Evolutionary conservation across 2,329 filamentous ascomycete species (phyloP), one percentile per base, ranked within the genome.

Genomic region (Paecilomyces sp.): DNA sequence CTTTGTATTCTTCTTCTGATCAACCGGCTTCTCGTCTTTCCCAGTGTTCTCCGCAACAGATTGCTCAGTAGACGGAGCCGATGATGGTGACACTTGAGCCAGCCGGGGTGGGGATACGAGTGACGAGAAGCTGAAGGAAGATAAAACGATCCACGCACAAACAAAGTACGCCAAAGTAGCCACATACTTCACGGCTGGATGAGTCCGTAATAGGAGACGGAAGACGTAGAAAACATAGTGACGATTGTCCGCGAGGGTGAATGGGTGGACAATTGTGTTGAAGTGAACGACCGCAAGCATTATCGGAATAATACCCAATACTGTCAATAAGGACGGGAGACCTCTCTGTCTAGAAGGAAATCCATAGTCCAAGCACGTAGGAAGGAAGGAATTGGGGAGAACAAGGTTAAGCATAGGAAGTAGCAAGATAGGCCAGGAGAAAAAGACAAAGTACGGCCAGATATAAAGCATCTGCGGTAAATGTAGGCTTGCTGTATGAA

Each of bases 201-300:
- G 84, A 5, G 82, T 82, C 2, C 89, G 83, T 41, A 97, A 87
- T 5, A 89, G 87, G 68, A 92, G 86, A 1, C 92, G 87, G 79
- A 99, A 99, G 61, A 96, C 80, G 77, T 99, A 99, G 75, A 99
- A 99, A 73, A 96, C 88, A 78, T 96, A 99, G 74, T 99, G 94
- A 2, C 94, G 83, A 74, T 99, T 99, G 74, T 99, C 94, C 34
- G 94, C 94, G 0, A 97, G 83, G 0, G 92, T 96, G 72, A 97
- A 99, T 0, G 94, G 93, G 70, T 99, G 94, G 52, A 97, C 85
- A 63, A 96, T 88, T 34, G 94, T 99, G 80, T 97, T 97, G 81
- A 84, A 88, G 63, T 85, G 84, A 25, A 97, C 86, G 2, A 81
- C 75, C 6, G 72, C 67, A 18, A 80, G 67, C 64, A 82, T 83